A percentile compares a stretch with the other conserved stretches of the same genome.
Evolutionary conservation across 1,284 basidiomycete species (phyloP).

Genomic region (Apiotrichum veenhuisii): DNA sequence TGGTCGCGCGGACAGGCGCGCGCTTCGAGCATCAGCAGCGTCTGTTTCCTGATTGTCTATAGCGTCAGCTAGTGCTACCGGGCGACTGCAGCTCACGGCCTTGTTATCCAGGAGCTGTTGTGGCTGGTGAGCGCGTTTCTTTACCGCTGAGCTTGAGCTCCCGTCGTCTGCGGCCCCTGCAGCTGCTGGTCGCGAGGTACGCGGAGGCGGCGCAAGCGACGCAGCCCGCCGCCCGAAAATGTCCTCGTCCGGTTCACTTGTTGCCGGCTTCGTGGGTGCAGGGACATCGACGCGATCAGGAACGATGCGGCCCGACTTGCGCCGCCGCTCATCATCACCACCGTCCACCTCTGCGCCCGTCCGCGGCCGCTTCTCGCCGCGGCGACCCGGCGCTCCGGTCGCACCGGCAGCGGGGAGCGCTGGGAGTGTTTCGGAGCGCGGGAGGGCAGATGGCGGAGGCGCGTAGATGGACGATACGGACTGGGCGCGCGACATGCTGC

Average conservation of each 20-base stretch:
- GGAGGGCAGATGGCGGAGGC: conserved; percentile 28
- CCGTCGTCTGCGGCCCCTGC: background rate
- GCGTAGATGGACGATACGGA: conserved; percentile 41
- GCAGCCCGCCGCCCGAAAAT: conserved; percentile 40
- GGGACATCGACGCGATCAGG: background rate
- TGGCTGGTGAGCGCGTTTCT: conserved; percentile 16
- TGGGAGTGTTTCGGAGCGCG: background rate
- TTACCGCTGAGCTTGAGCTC: background rate
- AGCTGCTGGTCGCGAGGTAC: background rate
- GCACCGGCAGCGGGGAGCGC: background rate
- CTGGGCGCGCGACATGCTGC: conserved; percentile 20
- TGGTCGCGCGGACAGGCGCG: conserved; percentile 32
- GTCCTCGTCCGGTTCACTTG: conserved; percentile 34
- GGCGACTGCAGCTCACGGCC: conserved; percentile 13
- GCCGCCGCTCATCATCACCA: conserved; percentile 19
- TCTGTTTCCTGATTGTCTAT: conserved; percentile 44
- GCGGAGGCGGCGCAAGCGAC: no score
- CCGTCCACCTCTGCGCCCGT: conserved; percentile 17
- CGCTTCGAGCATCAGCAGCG: conserved; percentile 32
- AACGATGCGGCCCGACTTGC: conserved; percentile 22
- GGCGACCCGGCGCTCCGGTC: conserved; percentile 34
- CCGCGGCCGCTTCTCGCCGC: conserved; percentile 40
- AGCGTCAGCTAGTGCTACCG: background rate
- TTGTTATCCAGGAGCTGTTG: conserved; percentile 43
- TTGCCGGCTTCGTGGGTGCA: no score